A percentile compares a stretch with the other conserved stretches of the same genome.
These are phyloP conservation scores for Orbilia blumenaviensis DNA, from an alignment of 2,329 filamentous ascomycete species.

Conservation along the genomic window DNA sequence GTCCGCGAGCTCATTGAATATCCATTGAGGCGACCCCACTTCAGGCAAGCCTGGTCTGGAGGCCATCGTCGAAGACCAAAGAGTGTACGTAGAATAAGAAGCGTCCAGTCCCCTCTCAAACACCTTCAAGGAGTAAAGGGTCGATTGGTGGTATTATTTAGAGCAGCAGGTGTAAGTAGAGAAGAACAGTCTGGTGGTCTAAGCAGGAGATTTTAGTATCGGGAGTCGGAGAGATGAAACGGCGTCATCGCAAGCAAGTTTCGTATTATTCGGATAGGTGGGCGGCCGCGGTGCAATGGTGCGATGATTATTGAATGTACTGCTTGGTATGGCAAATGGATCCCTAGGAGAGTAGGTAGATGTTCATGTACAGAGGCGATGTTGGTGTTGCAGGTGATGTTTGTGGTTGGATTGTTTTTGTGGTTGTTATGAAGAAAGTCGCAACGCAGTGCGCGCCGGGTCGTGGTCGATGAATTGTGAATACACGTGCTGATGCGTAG, in stretches of 20 bases:
- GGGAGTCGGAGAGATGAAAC: neutral
- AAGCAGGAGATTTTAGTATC: neutral
- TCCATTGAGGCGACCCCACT: conserved; percentile 85
- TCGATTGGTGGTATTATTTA: neutral
- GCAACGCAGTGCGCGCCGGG: neutral
- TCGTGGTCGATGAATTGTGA: neutral
- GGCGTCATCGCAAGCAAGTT: neutral
- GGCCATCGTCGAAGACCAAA: conserved; percentile 7
- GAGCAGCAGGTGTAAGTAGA: neutral
- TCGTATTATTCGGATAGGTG: too few species aligned
- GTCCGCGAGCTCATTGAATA: conserved; percentile 82
- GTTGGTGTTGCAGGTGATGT: neutral
- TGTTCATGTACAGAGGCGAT: too few species aligned
- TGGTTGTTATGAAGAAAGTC: neutral
- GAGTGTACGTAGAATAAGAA: neutral
- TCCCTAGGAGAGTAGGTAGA: neutral
- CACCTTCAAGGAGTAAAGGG: neutral
- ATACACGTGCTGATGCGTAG: neutral
- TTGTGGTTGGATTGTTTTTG: conserved; percentile 13
- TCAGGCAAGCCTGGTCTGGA: conserved; percentile 23
- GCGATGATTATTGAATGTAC: neutral
- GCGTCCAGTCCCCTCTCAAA: neutral
- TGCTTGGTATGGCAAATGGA: neutral
- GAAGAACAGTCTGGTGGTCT: neutral
- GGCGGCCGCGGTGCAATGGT: neutral